Conservation (phyloP, 148 eudicot genomes). For the Cornus controversa region DNA sequence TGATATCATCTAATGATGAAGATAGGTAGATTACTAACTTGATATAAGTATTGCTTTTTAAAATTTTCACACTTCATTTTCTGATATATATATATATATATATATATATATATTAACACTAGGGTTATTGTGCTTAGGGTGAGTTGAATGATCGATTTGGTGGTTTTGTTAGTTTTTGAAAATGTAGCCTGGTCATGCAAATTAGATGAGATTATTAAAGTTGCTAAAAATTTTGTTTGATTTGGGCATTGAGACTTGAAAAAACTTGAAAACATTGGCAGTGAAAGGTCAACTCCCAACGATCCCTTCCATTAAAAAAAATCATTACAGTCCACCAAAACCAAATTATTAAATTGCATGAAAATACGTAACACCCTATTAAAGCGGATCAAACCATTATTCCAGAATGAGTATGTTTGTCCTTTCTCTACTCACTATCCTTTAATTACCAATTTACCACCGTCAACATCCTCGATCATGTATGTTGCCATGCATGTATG, state of each 20-base stretch:
- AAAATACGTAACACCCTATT: conserved; percentile 9
- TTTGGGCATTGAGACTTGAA: conserved; percentile 8
- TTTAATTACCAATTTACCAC: no score
- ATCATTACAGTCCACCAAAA: neutral
- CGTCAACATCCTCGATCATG: neutral
- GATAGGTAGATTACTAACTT: no score
- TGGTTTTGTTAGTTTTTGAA: neutral
- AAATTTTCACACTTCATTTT: no score
- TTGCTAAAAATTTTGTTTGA: neutral
- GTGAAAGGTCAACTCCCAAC: conserved; percentile 6
- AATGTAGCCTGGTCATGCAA: neutral
- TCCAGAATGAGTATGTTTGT: conserved; percentile 17
- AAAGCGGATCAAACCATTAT: conserved; percentile 13
- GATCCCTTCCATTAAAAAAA: neutral
- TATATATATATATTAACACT: neutral
- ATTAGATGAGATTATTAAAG: neutral
- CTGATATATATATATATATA: no score
- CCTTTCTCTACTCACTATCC: neutral
- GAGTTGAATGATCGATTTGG: neutral
- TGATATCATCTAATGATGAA: no score
- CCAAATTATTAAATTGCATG: conserved; percentile 11
- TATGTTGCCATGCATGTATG: neutral
- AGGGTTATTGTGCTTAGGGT: neutral
- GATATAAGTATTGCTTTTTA: no score
- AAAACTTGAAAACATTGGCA: neutral